Conservation (phyloP, 1,284 basidiomycete species). For the Leucoagaricus sp. region DNA sequence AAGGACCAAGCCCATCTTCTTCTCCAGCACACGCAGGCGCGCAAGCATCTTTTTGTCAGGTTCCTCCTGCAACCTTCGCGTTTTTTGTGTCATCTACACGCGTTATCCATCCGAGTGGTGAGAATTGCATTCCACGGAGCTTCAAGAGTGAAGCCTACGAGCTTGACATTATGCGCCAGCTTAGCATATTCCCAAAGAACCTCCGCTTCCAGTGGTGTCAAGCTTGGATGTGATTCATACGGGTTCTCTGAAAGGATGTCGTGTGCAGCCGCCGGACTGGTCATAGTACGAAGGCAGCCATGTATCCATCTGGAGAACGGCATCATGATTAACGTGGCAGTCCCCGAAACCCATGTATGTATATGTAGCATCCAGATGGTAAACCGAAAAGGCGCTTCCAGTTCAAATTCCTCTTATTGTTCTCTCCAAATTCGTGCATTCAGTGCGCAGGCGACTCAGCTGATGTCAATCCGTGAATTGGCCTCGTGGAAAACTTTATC, state of each 20-base stretch:
- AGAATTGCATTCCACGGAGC: constrained; percentile 12
- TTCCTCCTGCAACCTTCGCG: constrained; percentile 60
- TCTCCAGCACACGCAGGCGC: constrained; percentile 82
- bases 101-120: neutral
- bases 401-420: constrained; percentile 5
- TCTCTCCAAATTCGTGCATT: constrained; percentile 11
- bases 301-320: neutral
- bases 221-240: constrained; percentile 64
- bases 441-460: no score
- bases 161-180: constrained; percentile 68
- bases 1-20: constrained; percentile 93
- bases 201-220: constrained; percentile 64
- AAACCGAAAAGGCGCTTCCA: neutral
- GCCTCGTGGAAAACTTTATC: neutral
- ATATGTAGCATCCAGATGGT: neutral
- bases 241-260: constrained; percentile 62
- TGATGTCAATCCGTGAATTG: neutral
- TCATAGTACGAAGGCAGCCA: constrained; percentile 19
- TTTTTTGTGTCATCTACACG: constrained; percentile 55
- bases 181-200: constrained; percentile 84
- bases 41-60: constrained; percentile 79
- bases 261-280: constrained; percentile 24
- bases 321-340: constrained; percentile 2
- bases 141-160: constrained; percentile 43
- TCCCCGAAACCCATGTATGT: neutral